Base-by-base conservation (phyloP, 495 filamentous ascomycete species). In the Apodospora peruviana region DNA sequence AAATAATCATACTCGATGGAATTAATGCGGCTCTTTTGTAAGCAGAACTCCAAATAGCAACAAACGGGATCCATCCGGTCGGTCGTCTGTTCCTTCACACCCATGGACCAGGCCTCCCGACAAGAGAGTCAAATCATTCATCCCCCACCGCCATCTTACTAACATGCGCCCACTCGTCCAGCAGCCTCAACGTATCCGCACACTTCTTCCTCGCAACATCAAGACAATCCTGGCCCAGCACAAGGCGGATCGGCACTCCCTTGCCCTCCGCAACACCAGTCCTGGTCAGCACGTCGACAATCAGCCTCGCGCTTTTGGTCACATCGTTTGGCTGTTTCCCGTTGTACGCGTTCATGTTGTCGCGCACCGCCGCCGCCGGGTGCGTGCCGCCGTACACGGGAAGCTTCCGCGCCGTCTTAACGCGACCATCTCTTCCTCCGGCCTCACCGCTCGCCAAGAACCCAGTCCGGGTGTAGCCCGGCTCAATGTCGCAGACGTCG, bases 291-390 rank as follows among this genome's bases (percentile, higher is more conserved):
- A 71, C 69, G 34, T 77, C 74, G 10, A 77, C 68, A 27, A 77
- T 71, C 24, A 68, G 60, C 38, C 47, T 52, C 0, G 67, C 73
- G 25, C 64, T 69, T 61, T 74, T 77, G 1, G 43, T 54, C 16
- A 73, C 69, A 48, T 78, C 69, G 11, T 75, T 73, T 0, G 55
- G 61, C 59, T 78, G 71, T 5, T 61, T 55, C 32, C 64, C 57
- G 47, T 67, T 48, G 32, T 60, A 51, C 3, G 21, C 32, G 12
- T 56, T 20, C 47, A 71, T 35, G 2, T 39, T 43, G n/a, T 46
- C 47, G 36, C 61, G 56, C 27, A 45, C 18, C 49, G 40, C 40
- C 2, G 47, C 55, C 14, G 59, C 58, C 2, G 29, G 50, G 17
- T n/a, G 11, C 7, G 63, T 62, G 25, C 42, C 50, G 21, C 57